A percentile compares a stretch with the other conserved stretches of the same genome.
phyloP scores from a whole-genome alignment of 176 grass and related monocot species.

The Eleusine indica region DNA sequence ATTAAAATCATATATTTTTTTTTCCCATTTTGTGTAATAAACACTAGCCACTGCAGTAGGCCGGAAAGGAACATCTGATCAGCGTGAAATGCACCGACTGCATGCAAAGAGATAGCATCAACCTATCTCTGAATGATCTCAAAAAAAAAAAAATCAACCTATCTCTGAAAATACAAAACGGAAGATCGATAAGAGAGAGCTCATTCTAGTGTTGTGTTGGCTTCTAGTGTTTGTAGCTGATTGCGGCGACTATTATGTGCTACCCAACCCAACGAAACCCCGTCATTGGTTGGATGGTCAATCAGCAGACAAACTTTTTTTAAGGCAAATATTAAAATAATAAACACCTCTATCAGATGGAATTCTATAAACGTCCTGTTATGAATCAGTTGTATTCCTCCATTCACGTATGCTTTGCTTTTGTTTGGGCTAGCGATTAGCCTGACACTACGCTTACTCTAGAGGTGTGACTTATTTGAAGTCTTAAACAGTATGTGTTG shows the following conservation, averaged over 20 bases:
- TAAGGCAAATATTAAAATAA: background rate
- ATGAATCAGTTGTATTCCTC: background rate
- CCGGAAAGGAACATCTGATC: too few relatives aligned
- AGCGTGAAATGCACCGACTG: too few relatives aligned
- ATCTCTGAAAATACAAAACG: too few relatives aligned
- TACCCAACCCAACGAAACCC: background rate
- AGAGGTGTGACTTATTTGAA: background rate
- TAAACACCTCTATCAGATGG: background rate
- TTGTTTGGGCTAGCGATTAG: background rate
- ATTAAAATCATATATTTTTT: too few relatives aligned
- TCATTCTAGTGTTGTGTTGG: background rate
- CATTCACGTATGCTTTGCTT: background rate
- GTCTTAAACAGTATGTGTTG: background rate
- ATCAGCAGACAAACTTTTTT: background rate
- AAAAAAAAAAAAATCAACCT: too few relatives aligned
- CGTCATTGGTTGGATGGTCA: slow-evolving; percentile 8
- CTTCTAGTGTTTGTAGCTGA: background rate
- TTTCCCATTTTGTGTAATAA: too few relatives aligned
- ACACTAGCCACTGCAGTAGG: too few relatives aligned
- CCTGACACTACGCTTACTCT: background rate
- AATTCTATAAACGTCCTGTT: background rate
- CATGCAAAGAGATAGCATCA: too few relatives aligned
- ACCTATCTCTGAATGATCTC: too few relatives aligned
- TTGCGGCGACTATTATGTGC: background rate
- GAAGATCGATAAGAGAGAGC: background rate